Percentiles rank a stretch among this genome's conserved stretches.
Evolutionary conservation across 2,329 filamentous ascomycete genomes (phyloP).

Genomic region (Alternaria viburni): DNA sequence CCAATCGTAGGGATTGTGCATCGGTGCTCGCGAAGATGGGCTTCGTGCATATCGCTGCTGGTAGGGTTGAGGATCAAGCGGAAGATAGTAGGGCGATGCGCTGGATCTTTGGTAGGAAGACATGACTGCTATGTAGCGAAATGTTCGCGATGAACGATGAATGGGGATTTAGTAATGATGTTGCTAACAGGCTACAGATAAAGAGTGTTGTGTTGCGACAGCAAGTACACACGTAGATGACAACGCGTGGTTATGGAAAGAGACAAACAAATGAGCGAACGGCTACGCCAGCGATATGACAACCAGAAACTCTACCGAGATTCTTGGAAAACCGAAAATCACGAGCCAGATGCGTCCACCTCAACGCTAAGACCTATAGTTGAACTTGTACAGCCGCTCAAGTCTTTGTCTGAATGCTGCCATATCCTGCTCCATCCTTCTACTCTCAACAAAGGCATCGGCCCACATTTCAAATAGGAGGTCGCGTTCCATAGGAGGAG

Average conservation of each 20-base stretch:
- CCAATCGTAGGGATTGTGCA: background rate
- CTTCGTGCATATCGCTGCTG: background rate
- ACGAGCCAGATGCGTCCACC: background rate
- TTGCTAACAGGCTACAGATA: background rate
- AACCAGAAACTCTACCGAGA: background rate
- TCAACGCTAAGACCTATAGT: background rate
- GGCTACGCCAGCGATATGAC: background rate
- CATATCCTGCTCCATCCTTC: background rate
- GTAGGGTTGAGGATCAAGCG: background rate
- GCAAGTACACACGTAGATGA: background rate
- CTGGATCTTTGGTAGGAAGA: background rate
- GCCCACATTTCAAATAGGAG: background rate
- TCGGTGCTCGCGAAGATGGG: background rate
- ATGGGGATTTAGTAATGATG: background rate
- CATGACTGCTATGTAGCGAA: background rate
- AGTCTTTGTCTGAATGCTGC: background rate
- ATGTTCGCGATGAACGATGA: background rate
- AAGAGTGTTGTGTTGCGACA: background rate
- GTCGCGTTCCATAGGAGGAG: background rate
- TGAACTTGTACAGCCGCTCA: background rate
- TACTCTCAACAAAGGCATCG: background rate
- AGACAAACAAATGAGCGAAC: background rate
- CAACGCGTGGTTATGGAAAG: background rate
- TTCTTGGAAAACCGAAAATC: background rate
- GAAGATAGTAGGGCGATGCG: background rate